Conservation (phyloP, 2,329 filamentous ascomycete genomes). For the Talaromyces sp. region DNA sequence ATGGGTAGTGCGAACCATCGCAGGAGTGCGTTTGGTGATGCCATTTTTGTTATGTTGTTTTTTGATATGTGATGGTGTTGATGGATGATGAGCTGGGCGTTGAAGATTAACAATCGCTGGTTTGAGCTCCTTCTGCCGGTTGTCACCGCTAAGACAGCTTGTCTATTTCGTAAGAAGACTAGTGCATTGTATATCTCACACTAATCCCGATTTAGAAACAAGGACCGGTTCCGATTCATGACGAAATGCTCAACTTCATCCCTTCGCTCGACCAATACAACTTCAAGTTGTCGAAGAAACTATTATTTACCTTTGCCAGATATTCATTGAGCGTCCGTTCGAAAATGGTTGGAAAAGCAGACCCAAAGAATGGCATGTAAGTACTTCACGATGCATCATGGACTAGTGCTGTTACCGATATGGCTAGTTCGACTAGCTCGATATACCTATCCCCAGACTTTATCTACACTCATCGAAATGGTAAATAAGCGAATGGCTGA, state of each 20-base stretch:
- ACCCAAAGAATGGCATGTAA: constrained; percentile 16
- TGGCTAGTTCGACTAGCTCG: not conserved
- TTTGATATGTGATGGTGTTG: constrained; percentile 20
- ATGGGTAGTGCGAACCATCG: constrained; percentile 66
- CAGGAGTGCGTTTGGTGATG: constrained; percentile 37
- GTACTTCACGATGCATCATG: not conserved
- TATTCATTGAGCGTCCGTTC: not conserved
- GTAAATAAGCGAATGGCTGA: not conserved
- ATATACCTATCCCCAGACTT: not conserved
- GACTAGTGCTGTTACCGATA: not conserved
- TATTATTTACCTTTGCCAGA: not conserved
- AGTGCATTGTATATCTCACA: not conserved
- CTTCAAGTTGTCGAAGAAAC: not conserved
- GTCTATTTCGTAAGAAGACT: not conserved
- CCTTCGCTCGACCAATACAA: not conserved
- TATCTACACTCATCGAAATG: not conserved
- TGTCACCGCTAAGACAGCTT: not conserved
- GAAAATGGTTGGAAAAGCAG: constrained; percentile 12
- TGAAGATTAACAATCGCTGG: constrained; percentile 11
- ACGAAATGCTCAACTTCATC: constrained; percentile 11
- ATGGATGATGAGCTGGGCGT: constrained; percentile 13
- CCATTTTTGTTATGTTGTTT: constrained; percentile 42
- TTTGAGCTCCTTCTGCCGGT: constrained; percentile 12
- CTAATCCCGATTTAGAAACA: constrained; percentile 4
- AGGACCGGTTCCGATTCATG: not conserved